Evolutionary conservation across 1,139 yeast species (phyloP).

Genomic region (Candida gigantensis): DNA sequence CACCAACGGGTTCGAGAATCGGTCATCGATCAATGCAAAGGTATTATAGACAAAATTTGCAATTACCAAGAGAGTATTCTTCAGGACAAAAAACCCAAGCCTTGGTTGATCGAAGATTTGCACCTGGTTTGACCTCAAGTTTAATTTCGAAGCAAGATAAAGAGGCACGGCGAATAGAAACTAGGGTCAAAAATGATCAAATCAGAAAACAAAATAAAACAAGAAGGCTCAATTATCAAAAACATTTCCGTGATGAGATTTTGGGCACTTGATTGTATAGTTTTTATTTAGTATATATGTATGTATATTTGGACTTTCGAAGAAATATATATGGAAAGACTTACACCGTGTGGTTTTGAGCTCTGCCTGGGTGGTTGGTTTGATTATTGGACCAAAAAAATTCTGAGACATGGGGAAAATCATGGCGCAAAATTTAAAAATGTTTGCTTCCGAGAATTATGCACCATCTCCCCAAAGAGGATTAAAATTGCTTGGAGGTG

Average conservation of each 20-base stretch:
- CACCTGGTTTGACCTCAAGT: constrained; percentile 38
- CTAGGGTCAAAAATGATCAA: constrained; percentile 24
- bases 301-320: no score
- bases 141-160: constrained; percentile 39
- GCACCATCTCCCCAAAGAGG: no score
- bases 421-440: no score
- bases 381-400: not conserved
- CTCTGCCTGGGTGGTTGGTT: not conserved
- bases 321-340: no score
- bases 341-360: not conserved
- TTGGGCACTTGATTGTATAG: constrained; percentile 23
- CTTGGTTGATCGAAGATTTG: constrained; percentile 39
- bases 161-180: constrained; percentile 28
- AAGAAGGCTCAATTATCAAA: constrained; percentile 34
- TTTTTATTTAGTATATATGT: no score
- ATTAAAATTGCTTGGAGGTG: no score
- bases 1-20: constrained; percentile 51
- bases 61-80: constrained; percentile 24
- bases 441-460: no score
- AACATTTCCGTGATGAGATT: constrained; percentile 41
- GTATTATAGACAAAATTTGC: constrained; percentile 42
- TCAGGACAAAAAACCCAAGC: constrained; percentile 40
- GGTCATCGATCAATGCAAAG: constrained; percentile 52
- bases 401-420: no score
- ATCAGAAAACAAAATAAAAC: constrained; percentile 31